These are phyloP conservation scores for Triadica sebifera DNA, from an alignment of 345 rosid species.

Conservation along the genomic window DNA sequence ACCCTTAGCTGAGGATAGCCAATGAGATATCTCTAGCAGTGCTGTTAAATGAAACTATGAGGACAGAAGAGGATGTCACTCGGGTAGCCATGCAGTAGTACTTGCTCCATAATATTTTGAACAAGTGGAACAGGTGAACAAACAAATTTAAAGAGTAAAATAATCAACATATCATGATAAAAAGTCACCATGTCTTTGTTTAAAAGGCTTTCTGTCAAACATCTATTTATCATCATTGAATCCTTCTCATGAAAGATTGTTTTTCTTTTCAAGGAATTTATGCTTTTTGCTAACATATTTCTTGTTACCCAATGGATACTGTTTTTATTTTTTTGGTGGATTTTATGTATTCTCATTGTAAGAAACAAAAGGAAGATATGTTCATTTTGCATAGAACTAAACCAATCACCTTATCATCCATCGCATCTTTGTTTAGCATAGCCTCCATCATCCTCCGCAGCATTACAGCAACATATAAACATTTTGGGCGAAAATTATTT, in stretches of 20 bases:
- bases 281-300: not conserved
- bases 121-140: too few species aligned
- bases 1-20: not conserved
- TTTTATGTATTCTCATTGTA: not conserved
- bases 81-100: not conserved
- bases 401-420: conserved; percentile 89
- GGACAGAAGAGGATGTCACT: not conserved
- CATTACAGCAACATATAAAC: conserved; percentile 94
- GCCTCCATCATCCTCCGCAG: conserved; percentile 95
- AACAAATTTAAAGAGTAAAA: not conserved
- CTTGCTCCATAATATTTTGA: too few species aligned
- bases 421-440: conserved; percentile 83
- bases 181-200: not conserved
- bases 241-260: not conserved
- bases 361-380: not conserved
- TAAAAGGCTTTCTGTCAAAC: not conserved
- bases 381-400: not conserved
- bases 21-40: not conserved
- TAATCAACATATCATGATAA: not conserved
- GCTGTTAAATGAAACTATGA: not conserved
- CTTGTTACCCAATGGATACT: not conserved
- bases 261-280: not conserved
- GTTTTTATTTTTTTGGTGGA: too few species aligned
- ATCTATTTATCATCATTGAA: not conserved
- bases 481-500: conserved; percentile 78